These are phyloP conservation scores for Citeromyces siamensis DNA, from an alignment of 1,139 yeast genomes.

Conservation along the genomic window DNA sequence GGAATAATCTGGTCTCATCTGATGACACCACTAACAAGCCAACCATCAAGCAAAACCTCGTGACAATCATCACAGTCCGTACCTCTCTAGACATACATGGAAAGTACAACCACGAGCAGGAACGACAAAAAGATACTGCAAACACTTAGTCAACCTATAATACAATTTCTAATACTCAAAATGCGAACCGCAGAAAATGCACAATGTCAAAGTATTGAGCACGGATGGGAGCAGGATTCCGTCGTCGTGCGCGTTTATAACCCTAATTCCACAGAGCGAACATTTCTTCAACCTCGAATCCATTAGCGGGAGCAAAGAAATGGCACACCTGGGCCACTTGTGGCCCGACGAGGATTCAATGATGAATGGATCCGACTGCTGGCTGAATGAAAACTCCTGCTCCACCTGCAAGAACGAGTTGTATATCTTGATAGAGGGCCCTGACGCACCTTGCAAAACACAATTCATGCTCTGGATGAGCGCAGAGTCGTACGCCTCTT, in stretches of 20 bases:
- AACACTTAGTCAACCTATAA: too few relatives aligned
- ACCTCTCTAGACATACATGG: too few relatives aligned
- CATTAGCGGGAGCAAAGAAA: neutral
- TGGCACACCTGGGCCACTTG: conserved; percentile 1
- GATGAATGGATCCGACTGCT: conserved; percentile 1
- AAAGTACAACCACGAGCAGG: too few relatives aligned
- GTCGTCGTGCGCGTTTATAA: conserved; percentile 2
- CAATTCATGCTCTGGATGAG: neutral
- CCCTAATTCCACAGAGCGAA: conserved; percentile 1
- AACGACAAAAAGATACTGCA: too few relatives aligned
- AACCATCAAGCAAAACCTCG: too few relatives aligned
- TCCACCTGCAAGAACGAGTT: neutral
- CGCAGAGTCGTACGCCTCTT: neutral
- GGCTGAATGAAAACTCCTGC: conserved; percentile 1
- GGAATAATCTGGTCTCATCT: too few relatives aligned
- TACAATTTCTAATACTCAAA: too few relatives aligned
- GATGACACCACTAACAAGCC: too few relatives aligned
- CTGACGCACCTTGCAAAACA: neutral
- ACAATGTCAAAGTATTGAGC: conserved; percentile 10
- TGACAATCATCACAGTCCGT: too few relatives aligned
- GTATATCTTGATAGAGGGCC: neutral
- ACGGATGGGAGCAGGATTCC: conserved; percentile 6
- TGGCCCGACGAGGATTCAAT: conserved; percentile 1
- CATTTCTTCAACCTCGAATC: neutral
- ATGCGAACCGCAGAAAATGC: conserved; percentile 14